Evolutionary conservation across 495 filamentous ascomycete species (phyloP).

Genomic region (Pseudevernia furfuracea): DNA sequence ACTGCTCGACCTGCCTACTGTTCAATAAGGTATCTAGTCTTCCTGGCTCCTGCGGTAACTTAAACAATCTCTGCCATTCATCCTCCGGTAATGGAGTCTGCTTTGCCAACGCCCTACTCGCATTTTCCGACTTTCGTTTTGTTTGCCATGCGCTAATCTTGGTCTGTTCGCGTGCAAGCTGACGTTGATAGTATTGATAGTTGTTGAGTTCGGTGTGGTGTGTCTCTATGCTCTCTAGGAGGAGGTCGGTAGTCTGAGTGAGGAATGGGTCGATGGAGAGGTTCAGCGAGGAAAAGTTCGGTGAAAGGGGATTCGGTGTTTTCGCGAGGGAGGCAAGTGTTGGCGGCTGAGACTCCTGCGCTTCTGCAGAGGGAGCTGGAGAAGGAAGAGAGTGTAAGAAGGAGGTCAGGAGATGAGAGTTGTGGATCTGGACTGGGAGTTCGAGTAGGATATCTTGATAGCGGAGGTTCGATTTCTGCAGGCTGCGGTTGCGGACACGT

Average conservation of each 20-base stretch:
- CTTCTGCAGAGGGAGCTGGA: conserved; percentile 48
- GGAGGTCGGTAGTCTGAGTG: conserved; percentile 94
- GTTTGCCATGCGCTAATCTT: conserved; percentile 94
- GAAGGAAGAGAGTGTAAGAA: conserved; percentile 83
- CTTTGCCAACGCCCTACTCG: conserved; percentile 73
- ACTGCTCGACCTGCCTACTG: conserved; percentile 93
- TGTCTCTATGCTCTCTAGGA: conserved; percentile 91
- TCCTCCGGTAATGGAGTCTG: conserved; percentile 86
- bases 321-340: conserved; percentile 38
- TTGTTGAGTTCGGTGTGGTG: conserved; percentile 99
- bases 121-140: conserved; percentile 94
- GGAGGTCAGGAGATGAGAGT: conserved; percentile 91
- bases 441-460: conserved; percentile 93
- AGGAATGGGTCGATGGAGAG: conserved; percentile 95
- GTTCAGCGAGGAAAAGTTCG: conserved; percentile 73
- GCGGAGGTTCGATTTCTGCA: conserved; percentile 84
- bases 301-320: conserved; percentile 54
- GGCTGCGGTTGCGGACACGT: conserved; percentile 42
- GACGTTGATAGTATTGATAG: conserved; percentile 95
- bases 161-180: conserved; percentile 86
- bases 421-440: conserved; percentile 86
- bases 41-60: conserved; percentile 88
- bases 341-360: conserved; percentile 28
- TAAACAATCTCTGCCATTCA: conserved; percentile 96
- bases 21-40: conserved; percentile 88